Base-by-base conservation (phyloP, 768 basidiomycete genomes). In the Xanthoconium stramineum region DNA sequence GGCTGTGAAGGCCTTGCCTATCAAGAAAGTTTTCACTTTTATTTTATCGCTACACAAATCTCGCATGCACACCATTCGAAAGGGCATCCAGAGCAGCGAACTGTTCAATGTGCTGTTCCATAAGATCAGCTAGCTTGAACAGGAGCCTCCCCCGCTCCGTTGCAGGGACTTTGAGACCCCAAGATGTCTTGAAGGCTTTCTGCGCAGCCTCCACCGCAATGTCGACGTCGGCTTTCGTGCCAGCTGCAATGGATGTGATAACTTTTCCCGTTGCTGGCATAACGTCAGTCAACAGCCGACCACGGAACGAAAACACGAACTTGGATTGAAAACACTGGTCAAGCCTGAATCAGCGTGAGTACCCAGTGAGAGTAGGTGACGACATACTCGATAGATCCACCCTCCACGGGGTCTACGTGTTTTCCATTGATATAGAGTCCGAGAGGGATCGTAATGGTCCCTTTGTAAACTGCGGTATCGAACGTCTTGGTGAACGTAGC, bases 371-470 rank as follows among this genome's bases (percentile, higher is more conserved):
- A 42, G 37, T 24, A 10, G 15, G 13, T 29, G 3, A 35, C 8
- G 7, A 73, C 84, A 65, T 60, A 88, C 88, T 87, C 85, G 64
- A 89, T 84, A 30, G 78, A 78, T 24, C 75, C 78, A 15, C 76
- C 76, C 10, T 79, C 73, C 14, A 76, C 74, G 32, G 82, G 80
- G 44, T 83, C 81, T 17, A 84, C 78, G 40, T 61, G 50, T 35
- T 65, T 47, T 58, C 84, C 83, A 63, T 81, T 75, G 65, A 91
- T 91, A 75, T 85, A 91, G 53, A 90, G 70, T 28, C 88, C 85
- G 24, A 86, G 83, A 55, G 79, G 75, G 58, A 88, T 66, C 3
- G 73, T 71, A n/a, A 76, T 66, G n/a, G 73, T 74, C 36, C 84
- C 84, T 68, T 83, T 86, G 78, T 75, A 87, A 53, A 74, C 64